A percentile compares a stretch with the other conserved stretches of the same genome.
Evolutionary conservation across 2,329 filamentous ascomycete genomes (phyloP).

Genomic region (Cladosporium austrohemisphaericum): DNA sequence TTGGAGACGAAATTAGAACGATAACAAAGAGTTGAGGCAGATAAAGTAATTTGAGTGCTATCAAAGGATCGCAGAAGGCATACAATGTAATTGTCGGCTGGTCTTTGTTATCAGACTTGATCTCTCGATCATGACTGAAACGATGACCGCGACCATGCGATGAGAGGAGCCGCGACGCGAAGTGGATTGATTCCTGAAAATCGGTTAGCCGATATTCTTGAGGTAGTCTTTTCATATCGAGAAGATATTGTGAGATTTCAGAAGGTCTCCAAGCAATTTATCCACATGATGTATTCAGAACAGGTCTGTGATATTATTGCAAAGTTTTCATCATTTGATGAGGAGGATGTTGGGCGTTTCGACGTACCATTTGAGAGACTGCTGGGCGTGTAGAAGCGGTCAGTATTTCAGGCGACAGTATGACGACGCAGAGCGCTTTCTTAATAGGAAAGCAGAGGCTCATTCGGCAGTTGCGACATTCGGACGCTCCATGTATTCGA

Average conservation of each 20-base stretch:
- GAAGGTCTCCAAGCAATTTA: conserved; percentile 17
- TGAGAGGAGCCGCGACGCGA: too few species aligned
- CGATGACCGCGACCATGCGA: too few species aligned
- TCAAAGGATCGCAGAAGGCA: neutral
- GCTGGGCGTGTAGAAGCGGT: neutral
- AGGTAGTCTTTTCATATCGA: neutral
- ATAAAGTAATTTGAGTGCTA: neutral
- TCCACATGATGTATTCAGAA: conserved; percentile 16
- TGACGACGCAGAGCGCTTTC: too few species aligned
- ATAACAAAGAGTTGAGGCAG: neutral
- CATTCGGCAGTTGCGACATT: too few species aligned
- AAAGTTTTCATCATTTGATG: conserved; percentile 15
- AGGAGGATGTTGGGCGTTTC: neutral
- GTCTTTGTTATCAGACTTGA: too few species aligned
- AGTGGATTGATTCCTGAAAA: too few species aligned
- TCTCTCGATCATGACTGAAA: too few species aligned
- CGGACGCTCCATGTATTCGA: too few species aligned
- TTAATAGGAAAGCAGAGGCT: too few species aligned
- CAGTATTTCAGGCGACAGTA: too few species aligned
- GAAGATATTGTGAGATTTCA: neutral
- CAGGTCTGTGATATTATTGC: conserved; percentile 17
- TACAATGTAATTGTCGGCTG: conserved; percentile 1
- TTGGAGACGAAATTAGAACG: neutral
- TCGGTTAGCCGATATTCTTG: conserved; percentile 4
- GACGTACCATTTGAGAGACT: conserved; percentile 4